phyloP scores from a whole-genome alignment of 148 eudicot species.

The Vaccinium darrowii region DNA sequence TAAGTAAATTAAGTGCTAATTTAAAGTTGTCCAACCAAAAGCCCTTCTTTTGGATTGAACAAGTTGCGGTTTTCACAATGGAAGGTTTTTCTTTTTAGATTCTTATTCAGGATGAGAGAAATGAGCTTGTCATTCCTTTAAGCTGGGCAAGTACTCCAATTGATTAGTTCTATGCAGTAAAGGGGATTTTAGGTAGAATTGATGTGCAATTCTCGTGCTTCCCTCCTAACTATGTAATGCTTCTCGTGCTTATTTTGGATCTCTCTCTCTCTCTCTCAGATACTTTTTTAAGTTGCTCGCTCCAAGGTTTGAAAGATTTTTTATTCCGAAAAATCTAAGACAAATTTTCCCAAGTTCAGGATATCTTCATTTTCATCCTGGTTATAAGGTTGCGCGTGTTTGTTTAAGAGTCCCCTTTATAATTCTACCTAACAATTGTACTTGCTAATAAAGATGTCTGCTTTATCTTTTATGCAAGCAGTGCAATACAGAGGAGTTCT shows the following conservation, averaged over 20 bases:
- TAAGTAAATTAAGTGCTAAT: background rate
- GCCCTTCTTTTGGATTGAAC: background rate
- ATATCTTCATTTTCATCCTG: background rate
- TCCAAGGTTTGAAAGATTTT: background rate
- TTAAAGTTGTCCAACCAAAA: background rate
- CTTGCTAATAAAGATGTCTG: background rate
- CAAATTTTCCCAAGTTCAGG: background rate
- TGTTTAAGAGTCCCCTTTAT: background rate
- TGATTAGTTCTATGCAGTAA: background rate
- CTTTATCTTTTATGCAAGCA: background rate
- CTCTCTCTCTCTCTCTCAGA: background rate
- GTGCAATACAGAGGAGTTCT: background rate
- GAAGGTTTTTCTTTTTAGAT: background rate
- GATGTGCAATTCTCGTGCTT: background rate
- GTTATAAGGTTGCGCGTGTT: background rate
- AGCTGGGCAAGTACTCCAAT: background rate
- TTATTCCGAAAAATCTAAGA: background rate
- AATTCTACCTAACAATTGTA: background rate
- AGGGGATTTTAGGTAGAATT: background rate
- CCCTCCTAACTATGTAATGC: background rate
- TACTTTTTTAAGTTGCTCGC: too few relatives aligned
- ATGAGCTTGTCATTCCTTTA: background rate
- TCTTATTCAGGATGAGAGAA: background rate
- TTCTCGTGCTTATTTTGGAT: background rate
- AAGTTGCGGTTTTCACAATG: background rate